Conservation (phyloP, 768 basidiomycete species). For the Russula vinacea region DNA sequence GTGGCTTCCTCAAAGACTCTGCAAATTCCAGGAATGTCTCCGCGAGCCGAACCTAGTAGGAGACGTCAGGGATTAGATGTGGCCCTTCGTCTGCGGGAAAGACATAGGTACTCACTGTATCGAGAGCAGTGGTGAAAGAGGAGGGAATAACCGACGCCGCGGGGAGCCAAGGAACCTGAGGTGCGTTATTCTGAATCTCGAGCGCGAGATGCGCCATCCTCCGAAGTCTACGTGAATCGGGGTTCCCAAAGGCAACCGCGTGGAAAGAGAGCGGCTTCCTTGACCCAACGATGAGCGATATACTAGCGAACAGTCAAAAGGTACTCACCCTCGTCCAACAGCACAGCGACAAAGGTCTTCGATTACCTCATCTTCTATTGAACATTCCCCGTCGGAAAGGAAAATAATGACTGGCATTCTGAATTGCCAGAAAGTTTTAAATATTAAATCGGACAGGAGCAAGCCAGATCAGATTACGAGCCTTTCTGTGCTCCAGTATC, state of each 20-base stretch:
- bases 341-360: slow-evolving; percentile 45
- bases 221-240: slow-evolving; percentile 36
- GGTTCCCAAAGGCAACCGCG: slow-evolving; percentile 52
- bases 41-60: slow-evolving; percentile 48
- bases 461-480: slow-evolving; percentile 17
- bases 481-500: slow-evolving; percentile 52
- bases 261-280: slow-evolving; percentile 60
- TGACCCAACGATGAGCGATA: background rate
- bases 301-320: background rate
- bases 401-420: slow-evolving; percentile 55
- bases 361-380: slow-evolving; percentile 39
- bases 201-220: slow-evolving; percentile 54
- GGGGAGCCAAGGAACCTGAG: slow-evolving; percentile 41
- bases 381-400: slow-evolving; percentile 54
- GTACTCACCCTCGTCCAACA: slow-evolving; percentile 43
- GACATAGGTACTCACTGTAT: slow-evolving; percentile 42
- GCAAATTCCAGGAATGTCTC: slow-evolving; percentile 58
- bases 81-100: background rate
- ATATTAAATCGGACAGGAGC: background rate
- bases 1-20: slow-evolving; percentile 54
- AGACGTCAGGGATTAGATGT: background rate
- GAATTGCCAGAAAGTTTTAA: slow-evolving; percentile 9
- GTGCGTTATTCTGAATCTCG: slow-evolving; percentile 46
- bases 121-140: slow-evolving; percentile 49
- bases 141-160: slow-evolving; percentile 37